Percentiles rank a stretch among this genome's conserved stretches.
Conservation (phyloP, 352 stramenopile species). For the Pythium brassicae region DNA sequence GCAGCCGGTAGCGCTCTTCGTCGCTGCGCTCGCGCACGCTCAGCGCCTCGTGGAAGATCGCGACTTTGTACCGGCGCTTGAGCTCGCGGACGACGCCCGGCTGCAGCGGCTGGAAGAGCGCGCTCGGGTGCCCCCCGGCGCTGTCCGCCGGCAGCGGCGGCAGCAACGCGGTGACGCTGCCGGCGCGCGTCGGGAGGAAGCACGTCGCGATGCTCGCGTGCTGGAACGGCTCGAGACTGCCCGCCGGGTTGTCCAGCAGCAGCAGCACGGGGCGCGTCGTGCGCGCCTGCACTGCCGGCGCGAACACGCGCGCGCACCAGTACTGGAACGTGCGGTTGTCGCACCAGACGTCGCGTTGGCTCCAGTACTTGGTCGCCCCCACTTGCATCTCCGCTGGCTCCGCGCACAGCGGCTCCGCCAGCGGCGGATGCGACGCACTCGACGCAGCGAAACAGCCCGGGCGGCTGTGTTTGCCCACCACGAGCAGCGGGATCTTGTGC, state of each 20-base stretch:
- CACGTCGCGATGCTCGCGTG: constrained; percentile 31
- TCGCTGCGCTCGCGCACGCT: constrained; percentile 32
- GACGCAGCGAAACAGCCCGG: constrained; percentile 19
- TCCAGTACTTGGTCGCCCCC: constrained; percentile 24
- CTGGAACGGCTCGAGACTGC: constrained; percentile 29
- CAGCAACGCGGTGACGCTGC: not conserved
- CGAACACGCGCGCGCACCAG: constrained; percentile 45
- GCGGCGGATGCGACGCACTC: constrained; percentile 1
- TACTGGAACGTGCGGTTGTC: constrained; percentile 46
- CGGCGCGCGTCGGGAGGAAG: constrained; percentile 30
- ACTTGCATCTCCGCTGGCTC: constrained; percentile 14
- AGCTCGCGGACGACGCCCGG: constrained; percentile 35
- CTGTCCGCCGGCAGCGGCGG: too few relatives aligned
- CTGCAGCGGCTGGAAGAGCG: constrained; percentile 29
- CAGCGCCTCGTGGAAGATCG: constrained; percentile 41
- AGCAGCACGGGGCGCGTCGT: constrained; percentile 41
- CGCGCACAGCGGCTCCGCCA: too few relatives aligned
- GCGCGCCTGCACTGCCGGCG: constrained; percentile 34
- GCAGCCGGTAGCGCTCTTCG: constrained; percentile 34
- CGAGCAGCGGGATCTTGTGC: constrained; percentile 49
- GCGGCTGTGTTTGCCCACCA: constrained; percentile 39
- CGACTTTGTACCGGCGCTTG: constrained; percentile 48
- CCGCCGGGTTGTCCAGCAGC: constrained; percentile 39
- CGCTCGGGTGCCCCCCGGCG: not conserved
- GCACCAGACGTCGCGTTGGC: constrained; percentile 52